A percentile compares a stretch with the other conserved stretches of the same genome.
Evolutionary conservation across 2,329 filamentous ascomycete genomes (phyloP).

Genomic region (Aspergillus fructus): DNA sequence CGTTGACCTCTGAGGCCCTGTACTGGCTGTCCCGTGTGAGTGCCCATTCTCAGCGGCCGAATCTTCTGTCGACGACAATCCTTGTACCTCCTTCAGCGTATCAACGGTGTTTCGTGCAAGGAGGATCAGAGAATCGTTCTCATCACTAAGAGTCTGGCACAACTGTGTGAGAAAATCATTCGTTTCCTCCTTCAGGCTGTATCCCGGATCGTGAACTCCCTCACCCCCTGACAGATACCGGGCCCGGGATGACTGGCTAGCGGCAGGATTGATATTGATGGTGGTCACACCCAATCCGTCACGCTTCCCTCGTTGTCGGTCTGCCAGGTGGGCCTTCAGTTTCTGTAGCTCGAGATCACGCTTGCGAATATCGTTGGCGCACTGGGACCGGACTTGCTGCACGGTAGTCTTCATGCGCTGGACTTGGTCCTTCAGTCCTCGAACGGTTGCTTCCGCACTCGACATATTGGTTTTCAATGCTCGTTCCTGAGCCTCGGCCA

Average conservation of each 20-base stretch:
- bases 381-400: slow-evolving; percentile 79
- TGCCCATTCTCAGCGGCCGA: slow-evolving; percentile 30
- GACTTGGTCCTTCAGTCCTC: slow-evolving; percentile 81
- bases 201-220: slow-evolving; percentile 55
- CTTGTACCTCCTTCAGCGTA: slow-evolving; percentile 64
- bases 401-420: slow-evolving; percentile 75
- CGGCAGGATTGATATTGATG: slow-evolving; percentile 46
- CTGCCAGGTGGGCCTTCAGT: slow-evolving; percentile 81
- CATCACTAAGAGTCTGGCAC: slow-evolving; percentile 79
- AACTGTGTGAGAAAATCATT: slow-evolving; percentile 86
- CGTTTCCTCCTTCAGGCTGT: slow-evolving; percentile 80
- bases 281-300: slow-evolving; percentile 53
- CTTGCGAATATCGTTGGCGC: slow-evolving; percentile 86
- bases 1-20: slow-evolving; percentile 22
- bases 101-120: slow-evolving; percentile 70
- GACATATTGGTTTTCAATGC: slow-evolving; percentile 68
- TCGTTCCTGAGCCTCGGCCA: slow-evolving; percentile 69
- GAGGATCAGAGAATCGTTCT: slow-evolving; percentile 79
- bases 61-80: slow-evolving; percentile 39
- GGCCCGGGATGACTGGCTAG: slow-evolving; percentile 32
- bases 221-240: slow-evolving; percentile 33
- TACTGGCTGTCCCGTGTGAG: slow-evolving; percentile 25
- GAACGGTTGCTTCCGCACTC: slow-evolving; percentile 70
- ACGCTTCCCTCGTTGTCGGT: slow-evolving; percentile 60
- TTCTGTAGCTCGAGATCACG: slow-evolving; percentile 85